These are phyloP conservation scores for Lepidopterella palustris DNA, from an alignment of 495 filamentous ascomycete species.

Conservation along the genomic window DNA sequence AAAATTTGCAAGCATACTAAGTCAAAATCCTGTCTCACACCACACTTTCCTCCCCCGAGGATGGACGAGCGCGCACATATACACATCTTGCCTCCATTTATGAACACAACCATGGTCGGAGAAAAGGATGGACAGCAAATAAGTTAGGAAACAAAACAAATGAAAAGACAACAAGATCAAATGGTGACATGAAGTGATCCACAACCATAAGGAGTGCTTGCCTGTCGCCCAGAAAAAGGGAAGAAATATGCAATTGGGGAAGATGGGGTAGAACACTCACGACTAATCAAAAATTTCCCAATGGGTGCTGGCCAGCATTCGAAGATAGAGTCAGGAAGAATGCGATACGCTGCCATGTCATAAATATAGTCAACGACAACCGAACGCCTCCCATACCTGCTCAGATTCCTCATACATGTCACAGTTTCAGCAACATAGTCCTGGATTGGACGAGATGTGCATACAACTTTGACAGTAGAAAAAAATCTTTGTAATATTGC, in stretches of 20 bases:
- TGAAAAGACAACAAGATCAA: background rate
- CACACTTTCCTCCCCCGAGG: background rate
- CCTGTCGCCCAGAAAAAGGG: background rate
- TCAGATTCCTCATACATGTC: background rate
- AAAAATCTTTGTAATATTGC: conserved; percentile 2
- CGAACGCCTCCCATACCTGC: background rate
- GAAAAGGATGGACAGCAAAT: conserved; percentile 2
- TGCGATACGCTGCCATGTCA: background rate
- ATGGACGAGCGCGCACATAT: background rate
- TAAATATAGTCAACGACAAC: background rate
- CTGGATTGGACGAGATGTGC: background rate
- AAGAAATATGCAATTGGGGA: background rate
- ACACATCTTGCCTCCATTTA: background rate
- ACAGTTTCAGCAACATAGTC: background rate
- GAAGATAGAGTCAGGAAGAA: background rate
- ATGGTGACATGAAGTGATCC: background rate
- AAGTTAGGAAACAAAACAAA: background rate
- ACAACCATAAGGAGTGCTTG: background rate
- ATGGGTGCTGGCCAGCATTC: background rate
- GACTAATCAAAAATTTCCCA: background rate
- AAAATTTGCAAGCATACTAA: background rate
- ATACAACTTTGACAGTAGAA: background rate
- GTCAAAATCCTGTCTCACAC: background rate
- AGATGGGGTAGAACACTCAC: background rate
- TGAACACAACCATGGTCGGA: background rate